Percentiles rank a stretch among this genome's conserved stretches.
phyloP scores from a whole-genome alignment of 305 asterid species.

The Withania somnifera region DNA sequence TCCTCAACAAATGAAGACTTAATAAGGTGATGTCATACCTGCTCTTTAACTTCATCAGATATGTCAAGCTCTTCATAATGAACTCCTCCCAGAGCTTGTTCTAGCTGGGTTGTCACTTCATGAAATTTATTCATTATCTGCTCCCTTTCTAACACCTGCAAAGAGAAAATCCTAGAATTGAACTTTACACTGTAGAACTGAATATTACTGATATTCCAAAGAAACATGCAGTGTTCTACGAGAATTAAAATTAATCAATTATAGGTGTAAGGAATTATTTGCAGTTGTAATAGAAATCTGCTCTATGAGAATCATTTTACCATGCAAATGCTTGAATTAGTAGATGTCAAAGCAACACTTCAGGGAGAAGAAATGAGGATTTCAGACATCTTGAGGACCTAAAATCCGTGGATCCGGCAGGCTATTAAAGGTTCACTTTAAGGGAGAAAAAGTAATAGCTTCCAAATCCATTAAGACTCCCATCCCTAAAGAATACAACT shows the following conservation, averaged over 20 bases:
- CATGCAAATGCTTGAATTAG: neutral
- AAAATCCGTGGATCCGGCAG: neutral
- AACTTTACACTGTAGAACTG: neutral
- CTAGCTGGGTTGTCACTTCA: conserved; percentile 63
- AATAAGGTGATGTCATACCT: conserved; percentile 31
- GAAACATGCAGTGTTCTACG: neutral
- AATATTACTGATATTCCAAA: neutral
- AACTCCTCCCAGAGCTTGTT: conserved; percentile 65
- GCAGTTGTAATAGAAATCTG: neutral
- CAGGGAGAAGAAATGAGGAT: conserved; percentile 2
- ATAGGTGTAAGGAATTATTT: neutral
- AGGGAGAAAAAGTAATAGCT: neutral
- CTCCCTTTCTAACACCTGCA: conserved; percentile 83
- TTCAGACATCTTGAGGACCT: neutral
- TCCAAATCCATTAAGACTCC: conserved; percentile 2
- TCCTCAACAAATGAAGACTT: neutral
- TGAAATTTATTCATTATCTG: conserved; percentile 51
- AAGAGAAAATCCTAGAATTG: conserved; percentile 7
- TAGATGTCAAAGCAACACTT: neutral
- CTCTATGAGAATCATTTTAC: neutral
- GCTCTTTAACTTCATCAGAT: conserved; percentile 90
- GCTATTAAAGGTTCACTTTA: neutral
- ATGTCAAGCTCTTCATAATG: conserved; percentile 73
- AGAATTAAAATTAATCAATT: neutral
- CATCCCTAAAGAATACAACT: neutral